Evolutionary conservation across 2,329 filamentous ascomycete species (phyloP), one percentile per base, ranked within the genome.

Genomic region (Scopulariopsis brevicaulis): DNA sequence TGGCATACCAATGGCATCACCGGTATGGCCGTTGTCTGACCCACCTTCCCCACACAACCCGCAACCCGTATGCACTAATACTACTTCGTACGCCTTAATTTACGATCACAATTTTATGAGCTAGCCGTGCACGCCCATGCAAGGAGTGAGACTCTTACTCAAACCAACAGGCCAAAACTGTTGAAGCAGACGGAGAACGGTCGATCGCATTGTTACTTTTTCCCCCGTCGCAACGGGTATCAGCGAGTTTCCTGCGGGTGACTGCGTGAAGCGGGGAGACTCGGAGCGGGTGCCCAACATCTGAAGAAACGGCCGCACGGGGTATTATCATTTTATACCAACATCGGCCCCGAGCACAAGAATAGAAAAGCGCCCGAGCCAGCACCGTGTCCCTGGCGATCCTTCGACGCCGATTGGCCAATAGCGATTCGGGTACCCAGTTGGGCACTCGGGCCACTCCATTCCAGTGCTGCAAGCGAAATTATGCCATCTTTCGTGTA

Each of bases 401-500:
- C 3, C 25, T 24, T 5, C 22, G 35, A 25, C 18, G 24, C 56
- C 46, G 56, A 58, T 58, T 58, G 56, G 56, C 18, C 56, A 58
- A 54, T 54, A 14, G 43, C 24, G 28, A 32, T 25, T 12, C 3
- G 20, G 46, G 25, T 46, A 53, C 50, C 34, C 48, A 37, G 48
- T 54, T 24, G 24, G 53, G 50, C 56, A 54, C 56, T 54, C 25
- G 51, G 53, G 50, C 56, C 37, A 46, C 50, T 46, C 51, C 50
- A 22, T 22, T 53, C 51, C 51, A 34, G 52, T 58, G 56, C 56
- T 48, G 56, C 50, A 58, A 58, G 56, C 50, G 56, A 58, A 58
- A 58, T 58, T 58, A 58, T 58, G 50, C 56, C 51, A 54, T 58
- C 56, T 46, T 46, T 20, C 28, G 35, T 51, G 56, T 58, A 54